A percentile compares a stretch with the other conserved stretches of the same genome.
Evolutionary conservation across 176 grass and related monocot species (phyloP).

Genomic region (Poa pratensis): DNA sequence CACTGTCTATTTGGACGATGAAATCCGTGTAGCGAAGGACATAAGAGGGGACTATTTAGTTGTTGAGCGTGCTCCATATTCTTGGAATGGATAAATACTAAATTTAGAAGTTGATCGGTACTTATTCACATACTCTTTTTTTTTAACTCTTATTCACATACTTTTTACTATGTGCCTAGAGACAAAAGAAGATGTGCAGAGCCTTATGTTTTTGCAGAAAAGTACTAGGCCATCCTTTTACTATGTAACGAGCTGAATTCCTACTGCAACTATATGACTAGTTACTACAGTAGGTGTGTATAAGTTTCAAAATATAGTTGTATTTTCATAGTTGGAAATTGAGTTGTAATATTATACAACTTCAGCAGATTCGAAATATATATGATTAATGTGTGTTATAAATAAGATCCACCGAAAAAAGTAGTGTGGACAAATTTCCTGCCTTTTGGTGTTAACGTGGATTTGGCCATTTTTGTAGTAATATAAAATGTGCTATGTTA

Average conservation of each 20-base stretch:
- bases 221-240: slow-evolving; percentile 25
- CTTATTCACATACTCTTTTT: not conserved
- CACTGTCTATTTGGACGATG: slow-evolving; percentile 90
- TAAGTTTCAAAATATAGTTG: not conserved
- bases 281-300: not conserved
- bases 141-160: not conserved
- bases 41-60: slow-evolving; percentile 92
- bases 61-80: slow-evolving; percentile 89
- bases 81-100: slow-evolving; percentile 60
- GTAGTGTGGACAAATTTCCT: not conserved
- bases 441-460: not conserved
- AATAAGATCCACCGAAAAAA: not conserved
- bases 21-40: slow-evolving; percentile 87
- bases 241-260: slow-evolving; percentile 5
- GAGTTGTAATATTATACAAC: not conserved
- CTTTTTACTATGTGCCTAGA: slow-evolving; percentile 25
- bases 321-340: not conserved
- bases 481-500: not conserved
- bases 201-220: slow-evolving; percentile 27
- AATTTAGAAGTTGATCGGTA: slow-evolving; percentile 9
- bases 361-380: not conserved
- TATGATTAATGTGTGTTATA: not conserved
- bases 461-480: not conserved
- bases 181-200: slow-evolving; percentile 18
- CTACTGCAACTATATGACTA: not conserved